These are phyloP conservation scores for Xylariales sp. DNA, from an alignment of 2,329 filamentous ascomycete genomes.

Conservation along the genomic window DNA sequence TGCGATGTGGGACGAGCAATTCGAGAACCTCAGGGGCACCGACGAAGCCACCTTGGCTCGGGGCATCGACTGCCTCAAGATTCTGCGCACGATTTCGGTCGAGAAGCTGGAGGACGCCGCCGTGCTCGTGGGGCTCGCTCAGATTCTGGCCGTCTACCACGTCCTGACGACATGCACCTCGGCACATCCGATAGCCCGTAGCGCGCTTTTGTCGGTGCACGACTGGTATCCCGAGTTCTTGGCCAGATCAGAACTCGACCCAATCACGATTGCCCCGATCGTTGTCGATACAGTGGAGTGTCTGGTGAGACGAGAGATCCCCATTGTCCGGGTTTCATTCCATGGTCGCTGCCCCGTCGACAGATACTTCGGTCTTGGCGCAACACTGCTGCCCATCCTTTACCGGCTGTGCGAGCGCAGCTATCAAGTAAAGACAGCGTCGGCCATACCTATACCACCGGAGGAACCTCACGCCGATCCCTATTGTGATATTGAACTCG, in stretches of 20 bases:
- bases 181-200: conserved; percentile 20
- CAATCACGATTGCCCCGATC: conserved; percentile 21
- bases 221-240: conserved; percentile 21
- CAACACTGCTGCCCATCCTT: conserved; percentile 23
- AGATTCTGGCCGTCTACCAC: conserved; percentile 12
- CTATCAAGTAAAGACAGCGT: conserved; percentile 12
- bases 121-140: conserved; percentile 7
- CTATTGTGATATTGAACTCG: conserved; percentile 6
- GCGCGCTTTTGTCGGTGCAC: conserved; percentile 20
- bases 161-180: conserved; percentile 19
- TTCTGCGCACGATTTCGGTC: too few relatives aligned
- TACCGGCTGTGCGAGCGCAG: conserved; percentile 24
- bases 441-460: too few relatives aligned
- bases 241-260: conserved; percentile 19
- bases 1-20: too few relatives aligned
- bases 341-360: conserved; percentile 19
- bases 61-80: too few relatives aligned
- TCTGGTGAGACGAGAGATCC: conserved; percentile 22
- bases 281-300: conserved; percentile 26
- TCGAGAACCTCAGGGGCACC: too few relatives aligned
- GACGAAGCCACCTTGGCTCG: too few relatives aligned
- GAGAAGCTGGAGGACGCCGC: conserved; percentile 10
- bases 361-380: conserved; percentile 22
- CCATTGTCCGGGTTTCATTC: conserved; percentile 20
- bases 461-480: not conserved